These are phyloP conservation scores for Phycomyces blakesleeanus DNA, from an alignment of 192 early-diverging fungal genomes.

Conservation along the genomic window DNA sequence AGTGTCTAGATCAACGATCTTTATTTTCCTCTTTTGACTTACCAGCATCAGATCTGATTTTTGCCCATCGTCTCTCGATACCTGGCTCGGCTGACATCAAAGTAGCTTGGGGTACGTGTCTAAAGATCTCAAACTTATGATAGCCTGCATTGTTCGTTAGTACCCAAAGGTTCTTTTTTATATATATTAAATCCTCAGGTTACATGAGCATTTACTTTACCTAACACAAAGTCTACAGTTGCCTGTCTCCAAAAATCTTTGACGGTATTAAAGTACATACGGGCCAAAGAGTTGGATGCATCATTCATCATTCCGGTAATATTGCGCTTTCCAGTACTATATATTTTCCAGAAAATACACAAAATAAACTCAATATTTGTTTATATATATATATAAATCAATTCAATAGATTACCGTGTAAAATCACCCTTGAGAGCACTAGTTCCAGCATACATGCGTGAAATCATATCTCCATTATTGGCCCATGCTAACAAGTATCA, in stretches of 20 bases:
- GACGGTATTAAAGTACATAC: slow-evolving; percentile 71
- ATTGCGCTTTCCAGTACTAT: slow-evolving; percentile 65
- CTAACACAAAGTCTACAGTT: slow-evolving; percentile 52
- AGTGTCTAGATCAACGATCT: too few relatives aligned
- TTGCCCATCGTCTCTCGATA: slow-evolving; percentile 31
- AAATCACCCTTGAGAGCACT: slow-evolving; percentile 78
- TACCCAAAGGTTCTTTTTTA: too few relatives aligned
- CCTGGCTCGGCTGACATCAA: slow-evolving; percentile 41
- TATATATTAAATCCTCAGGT: too few relatives aligned
- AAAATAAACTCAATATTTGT: neutral
- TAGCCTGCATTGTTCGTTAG: slow-evolving; percentile 16
- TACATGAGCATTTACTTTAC: too few relatives aligned
- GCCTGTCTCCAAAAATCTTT: slow-evolving; percentile 70
- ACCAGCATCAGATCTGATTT: slow-evolving; percentile 42
- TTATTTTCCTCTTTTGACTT: slow-evolving; percentile 19
- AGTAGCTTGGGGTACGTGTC: slow-evolving; percentile 22
- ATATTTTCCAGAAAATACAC: neutral
- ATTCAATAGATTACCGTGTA: slow-evolving; percentile 44
- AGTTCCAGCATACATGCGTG: slow-evolving; percentile 74
- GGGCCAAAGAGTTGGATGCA: slow-evolving; percentile 70
- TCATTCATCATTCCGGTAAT: slow-evolving; percentile 70
- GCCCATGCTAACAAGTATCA: slow-evolving; percentile 61
- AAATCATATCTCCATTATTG: slow-evolving; percentile 78
- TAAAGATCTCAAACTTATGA: slow-evolving; percentile 35
- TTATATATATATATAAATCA: neutral